Conservation (phyloP, 2,329 filamentous ascomycete species). For the Colletotrichum higginsianum region DNA sequence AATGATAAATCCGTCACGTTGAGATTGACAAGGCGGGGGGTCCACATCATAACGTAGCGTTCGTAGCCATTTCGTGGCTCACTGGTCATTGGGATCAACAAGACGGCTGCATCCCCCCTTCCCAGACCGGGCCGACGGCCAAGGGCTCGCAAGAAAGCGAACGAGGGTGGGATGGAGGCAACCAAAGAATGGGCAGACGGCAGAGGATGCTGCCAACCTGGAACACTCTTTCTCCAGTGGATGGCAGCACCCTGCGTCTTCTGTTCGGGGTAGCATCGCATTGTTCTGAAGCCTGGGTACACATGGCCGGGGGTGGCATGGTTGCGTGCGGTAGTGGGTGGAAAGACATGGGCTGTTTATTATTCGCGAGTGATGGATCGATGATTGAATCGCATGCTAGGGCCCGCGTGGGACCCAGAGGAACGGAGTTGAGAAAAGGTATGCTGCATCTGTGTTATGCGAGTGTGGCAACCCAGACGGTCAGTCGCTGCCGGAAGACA, state of each 20-base stretch:
- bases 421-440: not conserved
- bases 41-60: slow-evolving; percentile 30
- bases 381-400: slow-evolving; percentile 10
- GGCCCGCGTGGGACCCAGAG: not conserved
- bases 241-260: slow-evolving; percentile 8
- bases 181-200: slow-evolving; percentile 37
- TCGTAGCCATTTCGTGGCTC: slow-evolving; percentile 39
- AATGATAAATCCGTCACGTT: slow-evolving; percentile 39
- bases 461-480: not conserved
- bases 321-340: not conserved
- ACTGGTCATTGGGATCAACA: slow-evolving; percentile 32
- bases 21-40: slow-evolving; percentile 38
- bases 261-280: not conserved
- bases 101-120: slow-evolving; percentile 3
- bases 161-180: slow-evolving; percentile 32
- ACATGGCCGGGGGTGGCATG: not conserved
- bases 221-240: slow-evolving; percentile 20
- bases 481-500: not conserved
- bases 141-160: slow-evolving; percentile 21
- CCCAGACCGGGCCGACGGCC: not conserved
- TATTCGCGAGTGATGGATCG: not conserved
- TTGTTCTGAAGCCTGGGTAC: not conserved
- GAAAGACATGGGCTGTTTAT: slow-evolving; percentile 7
- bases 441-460: slow-evolving; percentile 2
- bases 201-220: slow-evolving; percentile 27